These are phyloP conservation scores for Alternaria gansuensis DNA, from an alignment of 2,329 filamentous ascomycete species.

Conservation along the genomic window DNA sequence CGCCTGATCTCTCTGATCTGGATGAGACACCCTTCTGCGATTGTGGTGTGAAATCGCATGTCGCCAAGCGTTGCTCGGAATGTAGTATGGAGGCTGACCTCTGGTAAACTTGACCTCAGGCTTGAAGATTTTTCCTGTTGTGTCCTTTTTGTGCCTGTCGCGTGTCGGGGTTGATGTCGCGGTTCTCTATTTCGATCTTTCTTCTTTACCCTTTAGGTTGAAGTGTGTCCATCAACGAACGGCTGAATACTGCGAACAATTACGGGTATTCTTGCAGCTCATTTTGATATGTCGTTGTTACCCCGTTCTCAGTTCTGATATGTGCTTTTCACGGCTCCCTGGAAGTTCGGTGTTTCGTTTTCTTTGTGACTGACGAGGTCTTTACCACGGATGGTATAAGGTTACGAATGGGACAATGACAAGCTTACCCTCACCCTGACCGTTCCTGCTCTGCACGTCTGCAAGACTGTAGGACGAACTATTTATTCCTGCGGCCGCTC, in stretches of 20 bases:
- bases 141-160: neutral
- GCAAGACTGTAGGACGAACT: neutral
- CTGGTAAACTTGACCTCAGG: neutral
- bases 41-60: slow-evolving; percentile 34
- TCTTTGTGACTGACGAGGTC: neutral
- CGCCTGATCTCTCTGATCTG: slow-evolving; percentile 47
- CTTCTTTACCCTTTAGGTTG: neutral
- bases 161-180: neutral
- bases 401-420: neutral
- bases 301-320: neutral
- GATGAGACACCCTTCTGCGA: slow-evolving; percentile 45
- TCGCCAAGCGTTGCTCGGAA: slow-evolving; percentile 30
- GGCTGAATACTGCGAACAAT: neutral
- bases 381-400: too few relatives aligned
- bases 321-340: neutral
- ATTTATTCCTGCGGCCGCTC: slow-evolving; percentile 53
- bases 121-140: neutral
- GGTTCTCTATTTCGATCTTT: neutral
- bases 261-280: neutral
- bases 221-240: neutral
- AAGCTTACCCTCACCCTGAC: neutral
- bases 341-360: neutral
- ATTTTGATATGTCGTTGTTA: neutral
- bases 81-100: slow-evolving; percentile 24
- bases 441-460: neutral